Base-by-base conservation (phyloP, 441 rosid genomes). In the Mallotus japonicus region DNA sequence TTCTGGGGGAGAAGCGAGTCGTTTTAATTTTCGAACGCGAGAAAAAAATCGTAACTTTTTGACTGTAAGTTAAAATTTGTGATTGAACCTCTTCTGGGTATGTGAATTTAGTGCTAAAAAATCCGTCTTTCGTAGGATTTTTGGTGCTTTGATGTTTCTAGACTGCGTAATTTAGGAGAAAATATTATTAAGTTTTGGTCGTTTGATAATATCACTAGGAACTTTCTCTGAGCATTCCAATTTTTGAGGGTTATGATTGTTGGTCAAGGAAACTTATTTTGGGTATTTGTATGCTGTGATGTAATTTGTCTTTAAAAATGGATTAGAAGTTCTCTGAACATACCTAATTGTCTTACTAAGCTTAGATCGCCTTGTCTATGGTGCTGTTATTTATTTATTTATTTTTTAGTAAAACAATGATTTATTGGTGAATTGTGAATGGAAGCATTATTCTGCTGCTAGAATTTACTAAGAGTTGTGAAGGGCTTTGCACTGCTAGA, bases 61-160 rank as follows among this genome's bases (percentile, higher is more conserved):
- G 47, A 34, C 54, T 14, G 54, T 62, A 54, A 57, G 67, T 47
- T 61, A 72, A 65, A 79, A 71, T 81, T 79, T 69, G 47, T 74
- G 75, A 73, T 69, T 76, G 42, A 72, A 58, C 72, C 65, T 42
- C 76, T 58, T 75, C 75, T 71, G 62, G 55, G 46, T 72, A 24
- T 66, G 71, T 50, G 57, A 37, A 67, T 61, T 66, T 72, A 62
- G 69, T 73, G 53, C 57, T 65, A 11, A 59, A 49, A 49, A 54
- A 15, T 34, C 75, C 5, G 14, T 55, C 47, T 59, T 72, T 57
- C 58, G 70, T 28, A 37, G 62, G 61, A 49, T 17, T 67, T 34
- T 42, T 24, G 8, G 46, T 19, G 49, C n/a, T 34, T 17, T 59
- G 11, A 6, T 60, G 22, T 24, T 28, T 70, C 49, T 76, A 50